Percentiles rank a stretch among this genome's conserved stretches.
phyloP scores from a whole-genome alignment of 768 basidiomycete species.

The Boletus pseudopeckii region DNA sequence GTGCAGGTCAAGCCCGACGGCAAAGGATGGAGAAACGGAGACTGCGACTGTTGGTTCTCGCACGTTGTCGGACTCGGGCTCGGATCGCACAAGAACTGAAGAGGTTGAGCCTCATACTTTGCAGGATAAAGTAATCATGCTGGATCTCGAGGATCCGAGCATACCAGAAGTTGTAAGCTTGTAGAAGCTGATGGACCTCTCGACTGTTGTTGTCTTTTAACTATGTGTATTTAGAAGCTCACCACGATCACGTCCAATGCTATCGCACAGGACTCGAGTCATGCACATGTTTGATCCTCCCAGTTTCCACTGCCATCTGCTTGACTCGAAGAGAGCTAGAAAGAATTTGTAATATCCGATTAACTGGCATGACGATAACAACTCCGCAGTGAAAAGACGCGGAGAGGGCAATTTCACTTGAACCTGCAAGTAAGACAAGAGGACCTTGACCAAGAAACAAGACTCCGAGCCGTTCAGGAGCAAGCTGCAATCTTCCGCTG shows the following conservation, averaged over 20 bases:
- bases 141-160: conserved; percentile 27
- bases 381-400: too few species aligned
- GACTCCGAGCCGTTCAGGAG: not conserved
- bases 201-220: conserved; percentile 12
- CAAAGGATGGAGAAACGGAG: conserved; percentile 22
- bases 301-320: not conserved
- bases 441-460: not conserved
- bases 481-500: conserved; percentile 6
- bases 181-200: conserved; percentile 2
- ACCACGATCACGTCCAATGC: conserved; percentile 4
- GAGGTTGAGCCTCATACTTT: conserved; percentile 25
- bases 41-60: conserved; percentile 19
- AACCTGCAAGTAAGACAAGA: not conserved
- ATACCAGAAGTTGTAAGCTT: conserved; percentile 14
- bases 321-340: not conserved
- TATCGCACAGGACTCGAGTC: not conserved
- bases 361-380: not conserved
- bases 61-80: conserved; percentile 28
- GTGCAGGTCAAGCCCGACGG: not conserved
- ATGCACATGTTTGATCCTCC: not conserved
- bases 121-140: conserved; percentile 24
- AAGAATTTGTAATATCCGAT: not conserved
- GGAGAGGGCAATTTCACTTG: not conserved
- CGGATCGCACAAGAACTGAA: conserved; percentile 26
- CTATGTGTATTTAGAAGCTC: conserved; percentile 25